These are phyloP conservation scores for Saccharomycopsis fibuligera DNA, from an alignment of 805 yeast species.

Conservation along the genomic window DNA sequence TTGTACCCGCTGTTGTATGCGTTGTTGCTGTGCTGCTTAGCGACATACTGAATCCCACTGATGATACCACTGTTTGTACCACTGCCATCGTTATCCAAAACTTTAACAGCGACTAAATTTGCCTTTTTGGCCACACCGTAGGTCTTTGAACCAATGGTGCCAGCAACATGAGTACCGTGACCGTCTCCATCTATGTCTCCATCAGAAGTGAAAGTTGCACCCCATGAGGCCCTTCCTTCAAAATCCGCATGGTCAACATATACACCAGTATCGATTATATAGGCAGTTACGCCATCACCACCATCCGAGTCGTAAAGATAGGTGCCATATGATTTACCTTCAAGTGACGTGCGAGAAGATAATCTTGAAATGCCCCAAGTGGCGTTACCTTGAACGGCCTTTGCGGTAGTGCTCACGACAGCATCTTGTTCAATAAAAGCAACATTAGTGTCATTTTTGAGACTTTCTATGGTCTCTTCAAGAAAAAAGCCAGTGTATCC, in stretches of 20 bases:
- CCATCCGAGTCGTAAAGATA: constrained; percentile 11
- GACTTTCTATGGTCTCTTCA: constrained; percentile 61
- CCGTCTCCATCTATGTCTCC: constrained; percentile 82
- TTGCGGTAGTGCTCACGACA: constrained; percentile 42
- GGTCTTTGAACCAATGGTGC: constrained; percentile 73
- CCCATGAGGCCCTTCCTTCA: constrained; percentile 81
- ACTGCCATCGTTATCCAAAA: constrained; percentile 50
- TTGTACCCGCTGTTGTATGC: constrained; percentile 46
- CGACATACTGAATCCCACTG: constrained; percentile 80
- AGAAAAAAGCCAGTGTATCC: constrained; percentile 87
- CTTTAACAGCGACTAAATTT: constrained; percentile 53
- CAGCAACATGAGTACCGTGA: constrained; percentile 96
- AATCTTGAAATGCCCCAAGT: constrained; percentile 74
- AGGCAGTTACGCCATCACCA: constrained; percentile 54
- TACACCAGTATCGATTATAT: constrained; percentile 87
- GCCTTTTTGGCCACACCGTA: constrained; percentile 82
- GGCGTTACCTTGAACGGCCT: constrained; percentile 50
- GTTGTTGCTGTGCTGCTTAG: constrained; percentile 43
- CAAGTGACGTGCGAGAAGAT: constrained; percentile 37
- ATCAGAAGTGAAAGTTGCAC: constrained; percentile 67
- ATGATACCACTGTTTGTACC: constrained; percentile 75
- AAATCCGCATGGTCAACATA: constrained; percentile 70
- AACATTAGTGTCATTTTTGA: constrained; percentile 59
- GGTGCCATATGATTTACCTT: background rate
- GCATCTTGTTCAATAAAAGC: constrained; percentile 60